These are phyloP conservation scores for Lichenothelia convexa DNA, from an alignment of 495 filamentous ascomycete species.

Conservation along the genomic window DNA sequence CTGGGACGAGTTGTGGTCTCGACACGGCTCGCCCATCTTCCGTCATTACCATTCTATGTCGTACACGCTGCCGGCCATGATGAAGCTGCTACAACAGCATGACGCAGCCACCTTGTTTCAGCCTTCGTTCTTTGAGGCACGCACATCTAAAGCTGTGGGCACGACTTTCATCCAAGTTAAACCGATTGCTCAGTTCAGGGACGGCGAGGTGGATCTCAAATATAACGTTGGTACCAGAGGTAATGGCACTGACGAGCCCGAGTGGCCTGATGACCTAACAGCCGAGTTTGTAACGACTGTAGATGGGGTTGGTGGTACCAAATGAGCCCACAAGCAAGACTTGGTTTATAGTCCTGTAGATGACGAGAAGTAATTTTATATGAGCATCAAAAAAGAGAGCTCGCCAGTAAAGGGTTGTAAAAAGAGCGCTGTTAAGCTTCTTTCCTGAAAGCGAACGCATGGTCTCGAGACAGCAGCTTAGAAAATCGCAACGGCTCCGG, in stretches of 20 bases:
- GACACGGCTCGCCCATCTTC: slow-evolving; percentile 16
- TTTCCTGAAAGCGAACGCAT: too few species aligned
- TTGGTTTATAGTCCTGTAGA: too few species aligned
- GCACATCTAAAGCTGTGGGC: slow-evolving; percentile 11
- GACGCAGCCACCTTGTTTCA: slow-evolving; percentile 10
- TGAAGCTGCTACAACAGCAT: slow-evolving; percentile 14
- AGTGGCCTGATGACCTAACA: slow-evolving; percentile 19
- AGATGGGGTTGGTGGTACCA: too few species aligned
- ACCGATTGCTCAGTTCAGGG: slow-evolving; percentile 14
- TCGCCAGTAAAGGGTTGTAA: too few species aligned
- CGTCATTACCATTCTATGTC: slow-evolving; percentile 17
- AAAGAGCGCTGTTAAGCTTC: too few species aligned
- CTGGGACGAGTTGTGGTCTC: slow-evolving; percentile 18
- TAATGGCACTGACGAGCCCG: slow-evolving; percentile 18
- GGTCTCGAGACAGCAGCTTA: too few species aligned
- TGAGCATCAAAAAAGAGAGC: too few species aligned
- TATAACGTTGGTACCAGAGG: slow-evolving; percentile 19
- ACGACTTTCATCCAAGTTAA: slow-evolving; percentile 11
- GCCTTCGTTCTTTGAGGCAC: slow-evolving; percentile 17
- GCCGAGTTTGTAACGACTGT: slow-evolving; percentile 19
- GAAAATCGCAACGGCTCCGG: too few species aligned
- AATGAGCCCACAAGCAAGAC: too few species aligned
- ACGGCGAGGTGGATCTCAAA: slow-evolving; percentile 12
- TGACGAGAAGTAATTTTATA: too few species aligned
- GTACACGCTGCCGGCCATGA: slow-evolving; percentile 12